Conservation (phyloP, 2,329 filamentous ascomycete species). For the Paecilomyces sp. region DNA sequence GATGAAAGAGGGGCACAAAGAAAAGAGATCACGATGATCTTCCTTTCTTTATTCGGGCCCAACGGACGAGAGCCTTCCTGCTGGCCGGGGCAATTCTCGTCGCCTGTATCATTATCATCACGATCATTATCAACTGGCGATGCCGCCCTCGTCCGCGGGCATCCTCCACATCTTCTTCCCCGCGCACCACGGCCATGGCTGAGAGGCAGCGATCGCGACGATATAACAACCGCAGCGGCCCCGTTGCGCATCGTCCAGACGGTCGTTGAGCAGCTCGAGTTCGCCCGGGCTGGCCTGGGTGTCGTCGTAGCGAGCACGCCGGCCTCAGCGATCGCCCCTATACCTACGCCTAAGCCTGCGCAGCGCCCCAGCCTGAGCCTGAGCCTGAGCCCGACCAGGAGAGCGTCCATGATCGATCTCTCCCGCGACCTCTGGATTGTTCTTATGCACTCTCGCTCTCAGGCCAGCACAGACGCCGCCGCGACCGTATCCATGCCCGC, state of each 20-base stretch:
- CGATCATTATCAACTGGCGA: neutral
- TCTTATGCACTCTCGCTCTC: neutral
- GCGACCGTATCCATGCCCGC: slow-evolving; percentile 29
- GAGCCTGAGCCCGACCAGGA: slow-evolving; percentile 9
- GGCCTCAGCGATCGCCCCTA: neutral
- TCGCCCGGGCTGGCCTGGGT: neutral
- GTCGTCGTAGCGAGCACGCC: neutral
- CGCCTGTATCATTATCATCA: neutral
- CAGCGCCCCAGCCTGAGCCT: too few species aligned
- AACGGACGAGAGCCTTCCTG: neutral
- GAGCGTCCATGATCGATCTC: slow-evolving; percentile 11
- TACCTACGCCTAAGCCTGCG: neutral
- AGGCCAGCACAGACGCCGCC: slow-evolving; percentile 4
- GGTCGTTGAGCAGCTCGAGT: slow-evolving; percentile 8
- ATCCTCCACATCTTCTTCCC: neutral
- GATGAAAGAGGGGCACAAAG: neutral
- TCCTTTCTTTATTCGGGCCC: neutral
- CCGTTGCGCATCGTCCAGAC: slow-evolving; percentile 9
- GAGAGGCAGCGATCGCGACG: neutral
- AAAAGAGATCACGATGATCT: too few species aligned
- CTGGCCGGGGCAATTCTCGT: neutral
- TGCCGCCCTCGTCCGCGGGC: neutral
- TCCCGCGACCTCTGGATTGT: neutral
- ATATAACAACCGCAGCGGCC: slow-evolving; percentile 5
- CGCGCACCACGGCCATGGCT: neutral